Evolutionary conservation across 805 yeast genomes (phyloP), one percentile per base, ranked within the genome.

Genomic region (Priceomyces fermenticarens): DNA sequence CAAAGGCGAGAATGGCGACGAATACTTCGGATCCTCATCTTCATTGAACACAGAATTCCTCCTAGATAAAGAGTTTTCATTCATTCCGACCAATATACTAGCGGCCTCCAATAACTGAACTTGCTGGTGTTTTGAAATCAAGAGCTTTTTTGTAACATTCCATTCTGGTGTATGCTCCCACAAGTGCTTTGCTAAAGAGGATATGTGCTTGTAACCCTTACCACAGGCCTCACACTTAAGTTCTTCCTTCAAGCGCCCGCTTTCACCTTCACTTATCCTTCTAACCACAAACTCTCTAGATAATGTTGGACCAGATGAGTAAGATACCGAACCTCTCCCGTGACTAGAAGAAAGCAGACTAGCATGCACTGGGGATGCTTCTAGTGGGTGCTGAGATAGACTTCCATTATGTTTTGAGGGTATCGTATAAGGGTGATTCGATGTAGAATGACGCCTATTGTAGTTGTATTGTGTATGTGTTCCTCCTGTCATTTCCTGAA

Each of bases 91-190:
- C 37, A 86, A 68, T 35, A 86, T 85, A 38, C 85, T 78, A 4
- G 88, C 88, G 25, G 87, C 88, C 55, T 82, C 95, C 38, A 86
- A 69, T 30, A 86, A 69, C 62, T 86, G 95, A 11, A 87, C 95
- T 58, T 86, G 95, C 61, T 86, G 95, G 62, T 86, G 95, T 60
- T 86, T 86, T n/a, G 88, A 82, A 29, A 88, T 86, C 29, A 84
- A 68, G 40, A 88, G 67, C 58, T 85, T 85, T 50, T 86, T 83
- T 3, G 96, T 88, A 58, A 83, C 83, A 53, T 81, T 85, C 96
- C 96, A 88, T 57, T 88, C 96, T 0, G 96, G 95, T 0, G 96
- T 88, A 60, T 88, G 96, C 57, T 88, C 96, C 96, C 96, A 88
- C 30, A 88, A 64, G 63, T 87, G 95, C 60, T 87, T 87, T 2